phyloP scores from a whole-genome alignment of 768 basidiomycete genomes.

The Roridomyces roridus region DNA sequence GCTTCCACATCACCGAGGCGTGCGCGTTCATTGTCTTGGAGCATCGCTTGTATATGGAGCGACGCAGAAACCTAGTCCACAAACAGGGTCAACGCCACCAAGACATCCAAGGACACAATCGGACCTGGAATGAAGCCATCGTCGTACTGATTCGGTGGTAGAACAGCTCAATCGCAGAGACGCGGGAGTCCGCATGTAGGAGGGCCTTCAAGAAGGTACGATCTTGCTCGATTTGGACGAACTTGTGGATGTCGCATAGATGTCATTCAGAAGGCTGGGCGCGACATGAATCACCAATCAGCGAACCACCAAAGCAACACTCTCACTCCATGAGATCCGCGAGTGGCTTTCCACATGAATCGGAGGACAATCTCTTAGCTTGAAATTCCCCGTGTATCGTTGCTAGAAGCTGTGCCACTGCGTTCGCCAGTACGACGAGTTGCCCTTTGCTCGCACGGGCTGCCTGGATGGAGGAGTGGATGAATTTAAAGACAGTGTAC shows the following conservation, averaged over 20 bases:
- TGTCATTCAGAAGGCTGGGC: not conserved
- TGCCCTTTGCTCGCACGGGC: not conserved
- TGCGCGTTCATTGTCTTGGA: too few species aligned
- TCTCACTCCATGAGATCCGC: not conserved
- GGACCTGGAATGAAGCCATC: too few species aligned
- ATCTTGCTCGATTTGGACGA: not conserved
- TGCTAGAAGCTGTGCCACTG: not conserved
- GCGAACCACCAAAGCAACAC: not conserved
- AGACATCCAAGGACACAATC: too few species aligned
- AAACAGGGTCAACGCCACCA: too few species aligned
- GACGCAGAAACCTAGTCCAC: not conserved
- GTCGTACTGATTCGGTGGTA: too few species aligned
- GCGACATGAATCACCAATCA: not conserved
- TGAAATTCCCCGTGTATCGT: conserved; percentile 6
- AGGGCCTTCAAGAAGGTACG: not conserved
- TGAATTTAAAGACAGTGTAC: conserved; percentile 6
- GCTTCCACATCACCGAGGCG: not conserved
- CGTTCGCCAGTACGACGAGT: not conserved
- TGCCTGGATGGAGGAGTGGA: not conserved
- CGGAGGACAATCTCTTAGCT: not conserved
- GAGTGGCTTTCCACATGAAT: not conserved
- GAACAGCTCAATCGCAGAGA: not conserved
- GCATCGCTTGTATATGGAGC: not conserved
- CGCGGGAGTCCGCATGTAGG: not conserved
- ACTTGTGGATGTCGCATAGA: not conserved